Percentiles rank a stretch among this genome's conserved stretches.
Evolutionary conservation across 805 yeast species (phyloP).

Genomic region (Torulaspora microellipsoides): DNA sequence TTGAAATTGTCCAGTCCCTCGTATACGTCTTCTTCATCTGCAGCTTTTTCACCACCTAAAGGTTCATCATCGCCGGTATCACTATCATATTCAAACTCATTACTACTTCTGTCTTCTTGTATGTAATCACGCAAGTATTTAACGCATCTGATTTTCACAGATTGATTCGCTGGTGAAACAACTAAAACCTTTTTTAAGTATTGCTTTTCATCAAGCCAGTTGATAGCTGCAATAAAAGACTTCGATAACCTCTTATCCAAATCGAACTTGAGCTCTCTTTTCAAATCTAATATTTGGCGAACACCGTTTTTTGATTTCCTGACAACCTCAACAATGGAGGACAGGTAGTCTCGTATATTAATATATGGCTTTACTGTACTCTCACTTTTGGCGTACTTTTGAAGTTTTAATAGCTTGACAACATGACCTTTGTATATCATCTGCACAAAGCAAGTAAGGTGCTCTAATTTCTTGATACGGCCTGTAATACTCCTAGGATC

Average conservation of each 20-base stretch:
- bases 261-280: constrained; percentile 52
- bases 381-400: constrained; percentile 37
- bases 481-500: constrained; percentile 67
- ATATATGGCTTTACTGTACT: constrained; percentile 23
- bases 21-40: constrained; percentile 32
- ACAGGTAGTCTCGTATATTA: constrained; percentile 28
- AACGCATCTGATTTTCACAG: constrained; percentile 45
- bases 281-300: constrained; percentile 57
- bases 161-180: constrained; percentile 42
- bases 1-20: constrained; percentile 30
- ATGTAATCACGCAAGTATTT: constrained; percentile 41
- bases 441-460: constrained; percentile 42
- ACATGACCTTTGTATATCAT: constrained; percentile 44
- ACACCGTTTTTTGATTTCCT: constrained; percentile 57
- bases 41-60: constrained; percentile 27
- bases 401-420: constrained; percentile 51
- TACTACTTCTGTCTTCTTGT: constrained; percentile 24
- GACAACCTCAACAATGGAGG: constrained; percentile 43
- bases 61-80: constrained; percentile 27
- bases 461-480: constrained; percentile 52
- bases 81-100: constrained; percentile 25
- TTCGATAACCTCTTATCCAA: constrained; percentile 39
- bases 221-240: constrained; percentile 46
- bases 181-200: constrained; percentile 51
- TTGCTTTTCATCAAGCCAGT: constrained; percentile 42